Evolutionary conservation across 257 asterid species (phyloP), one percentile per base, ranked within the genome.

Genomic region (Verbascum thapsus): DNA sequence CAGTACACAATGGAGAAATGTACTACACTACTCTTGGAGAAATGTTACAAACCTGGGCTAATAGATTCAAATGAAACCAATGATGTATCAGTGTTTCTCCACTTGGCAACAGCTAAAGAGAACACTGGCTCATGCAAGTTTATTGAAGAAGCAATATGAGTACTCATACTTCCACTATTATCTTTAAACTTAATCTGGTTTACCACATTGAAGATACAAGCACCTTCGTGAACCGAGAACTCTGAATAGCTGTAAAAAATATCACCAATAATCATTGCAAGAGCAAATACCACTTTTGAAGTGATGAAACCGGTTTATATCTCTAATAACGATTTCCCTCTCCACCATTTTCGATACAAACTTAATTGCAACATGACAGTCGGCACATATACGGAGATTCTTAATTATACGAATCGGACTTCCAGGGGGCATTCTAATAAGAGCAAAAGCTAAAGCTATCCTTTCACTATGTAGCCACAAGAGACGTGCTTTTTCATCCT

Each of bases 381-480:
- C 97, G 59, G 66, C 62, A 72, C 95, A 90, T 63, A 90, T 83
- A 4, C 94, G 79, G 12, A 87, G 88, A 77, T 90, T 90, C 76
- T 88, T 88, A 40, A 88, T 80, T 61, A 91, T 88, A 40, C 90
- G 88, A 52, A 91, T 80, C 26, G 95, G 92, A 70, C 83, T 80
- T 68, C 90, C 85, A 7, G 79, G 62, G 17, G 94, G 88, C 50
- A 69, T 79, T 76, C 86, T 75, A 41, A 85, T 34, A 52, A 91
- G 88, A 58, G 96, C 92, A 78, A 72, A 91, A 57, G 96, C 92
- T 67, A 91, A 67, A 72, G 98, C 96, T 64, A 88, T 70, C 69
- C 96, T 86, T 72, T 91, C 98, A 56, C 98, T 91, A 64, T 91
- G 98, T 40, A 74, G 67, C 98, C 98, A 88, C 69, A 88, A 76